Percentiles rank a stretch among this genome's conserved stretches.
Conservation (phyloP, 2,329 filamentous ascomycete species). For the Emergomyces pasteurianus region DNA sequence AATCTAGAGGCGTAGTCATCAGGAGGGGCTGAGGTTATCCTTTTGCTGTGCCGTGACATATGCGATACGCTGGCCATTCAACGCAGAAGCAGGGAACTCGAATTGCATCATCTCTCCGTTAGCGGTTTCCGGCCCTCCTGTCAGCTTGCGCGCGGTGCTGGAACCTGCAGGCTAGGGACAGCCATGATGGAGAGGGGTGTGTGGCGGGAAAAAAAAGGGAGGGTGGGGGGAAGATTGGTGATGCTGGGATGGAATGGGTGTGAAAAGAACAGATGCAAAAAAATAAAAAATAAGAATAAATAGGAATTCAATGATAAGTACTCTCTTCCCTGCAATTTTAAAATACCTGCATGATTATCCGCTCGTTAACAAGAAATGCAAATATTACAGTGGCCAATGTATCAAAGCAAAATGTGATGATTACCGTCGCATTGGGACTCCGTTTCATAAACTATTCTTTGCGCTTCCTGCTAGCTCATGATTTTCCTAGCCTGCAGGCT, state of each 20-base stretch:
- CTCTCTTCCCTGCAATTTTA: neutral
- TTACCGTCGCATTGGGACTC: slow-evolving; percentile 1
- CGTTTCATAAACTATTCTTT: neutral
- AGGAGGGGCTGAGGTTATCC: neutral
- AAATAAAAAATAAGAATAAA: neutral
- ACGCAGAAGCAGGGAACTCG: neutral
- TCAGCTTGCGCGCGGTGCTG: neutral
- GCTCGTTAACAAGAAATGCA: neutral
- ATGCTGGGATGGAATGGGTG: neutral
- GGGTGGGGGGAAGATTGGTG: neutral
- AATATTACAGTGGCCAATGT: neutral
- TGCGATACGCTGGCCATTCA: neutral
- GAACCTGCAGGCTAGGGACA: neutral
- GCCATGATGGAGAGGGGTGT: neutral
- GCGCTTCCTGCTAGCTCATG: neutral
- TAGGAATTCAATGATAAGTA: neutral
- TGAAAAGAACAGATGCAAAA: neutral
- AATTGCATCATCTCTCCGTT: neutral
- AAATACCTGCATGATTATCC: slow-evolving; percentile 2
- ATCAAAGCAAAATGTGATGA: slow-evolving; percentile 1
- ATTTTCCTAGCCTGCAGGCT: neutral
- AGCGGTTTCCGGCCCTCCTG: neutral
- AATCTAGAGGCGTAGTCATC: neutral
- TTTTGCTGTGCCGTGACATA: neutral
- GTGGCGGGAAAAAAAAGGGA: neutral